Percentiles rank a stretch among this genome's conserved stretches.
Evolutionary conservation across 306 rosid genomes (phyloP).

Genomic region (Casuarina glauca): DNA sequence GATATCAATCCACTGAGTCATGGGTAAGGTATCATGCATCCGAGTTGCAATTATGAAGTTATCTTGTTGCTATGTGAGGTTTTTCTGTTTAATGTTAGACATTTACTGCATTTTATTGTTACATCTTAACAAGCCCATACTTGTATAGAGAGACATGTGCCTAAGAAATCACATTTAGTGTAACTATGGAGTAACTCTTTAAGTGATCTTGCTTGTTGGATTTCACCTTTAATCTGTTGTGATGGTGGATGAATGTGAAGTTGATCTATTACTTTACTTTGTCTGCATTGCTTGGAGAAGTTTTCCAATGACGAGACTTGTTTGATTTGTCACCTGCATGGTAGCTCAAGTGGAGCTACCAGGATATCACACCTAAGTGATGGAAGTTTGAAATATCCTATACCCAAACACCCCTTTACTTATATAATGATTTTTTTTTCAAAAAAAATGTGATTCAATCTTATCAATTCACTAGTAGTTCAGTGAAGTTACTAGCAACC

Average conservation of each 20-base stretch:
- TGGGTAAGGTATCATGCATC: constrained; percentile 90
- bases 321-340: neutral
- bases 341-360: no score
- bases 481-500: no score
- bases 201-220: neutral
- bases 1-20: constrained; percentile 80
- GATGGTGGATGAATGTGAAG: neutral
- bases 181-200: neutral
- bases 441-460: no score
- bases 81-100: constrained; percentile 16
- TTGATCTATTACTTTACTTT: neutral
- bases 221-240: neutral
- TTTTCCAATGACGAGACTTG: neutral
- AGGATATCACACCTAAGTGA: no score
- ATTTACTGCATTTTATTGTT: neutral
- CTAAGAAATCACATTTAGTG: neutral
- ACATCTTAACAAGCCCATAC: neutral
- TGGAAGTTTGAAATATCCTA: no score
- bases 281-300: neutral
- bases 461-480: no score
- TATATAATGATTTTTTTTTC: no score
- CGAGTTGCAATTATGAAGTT: constrained; percentile 13
- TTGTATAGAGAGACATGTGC: constrained; percentile 7
- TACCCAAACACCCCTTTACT: no score
- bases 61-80: constrained; percentile 11